These are phyloP conservation scores for Aspergillaceae sp. DNA, from an alignment of 2,329 filamentous ascomycete genomes.

Conservation along the genomic window DNA sequence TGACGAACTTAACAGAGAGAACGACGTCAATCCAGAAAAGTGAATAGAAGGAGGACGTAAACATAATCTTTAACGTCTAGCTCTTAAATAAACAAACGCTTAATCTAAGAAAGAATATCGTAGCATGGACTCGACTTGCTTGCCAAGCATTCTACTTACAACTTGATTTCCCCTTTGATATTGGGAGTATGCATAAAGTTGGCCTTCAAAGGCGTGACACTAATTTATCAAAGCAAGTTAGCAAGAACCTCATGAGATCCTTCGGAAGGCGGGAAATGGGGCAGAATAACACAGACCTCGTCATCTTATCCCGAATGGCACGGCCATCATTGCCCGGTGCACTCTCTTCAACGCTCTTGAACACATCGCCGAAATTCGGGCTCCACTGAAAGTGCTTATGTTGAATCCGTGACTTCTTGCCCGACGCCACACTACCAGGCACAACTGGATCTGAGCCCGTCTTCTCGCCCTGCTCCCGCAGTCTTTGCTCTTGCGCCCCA, in stretches of 20 bases:
- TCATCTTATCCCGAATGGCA: slow-evolving; percentile 78
- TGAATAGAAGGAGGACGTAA: slow-evolving; percentile 6
- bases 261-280: neutral
- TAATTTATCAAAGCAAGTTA: slow-evolving; percentile 30
- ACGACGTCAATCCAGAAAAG: slow-evolving; percentile 6
- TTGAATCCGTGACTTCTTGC: slow-evolving; percentile 44
- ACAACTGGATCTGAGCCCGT: slow-evolving; percentile 18
- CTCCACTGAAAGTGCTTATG: slow-evolving; percentile 95
- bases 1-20: slow-evolving; percentile 3
- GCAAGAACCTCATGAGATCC: neutral
- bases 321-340: slow-evolving; percentile 83
- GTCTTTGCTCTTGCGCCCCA: slow-evolving; percentile 62
- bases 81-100: neutral
- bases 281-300: slow-evolving; percentile 51
- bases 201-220: slow-evolving; percentile 80
- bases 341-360: slow-evolving; percentile 72
- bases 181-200: slow-evolving; percentile 77
- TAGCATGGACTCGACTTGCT: slow-evolving; percentile 13
- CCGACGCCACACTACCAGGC: slow-evolving; percentile 14
- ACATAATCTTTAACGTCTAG: slow-evolving; percentile 5
- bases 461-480: slow-evolving; percentile 56
- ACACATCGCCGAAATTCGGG: slow-evolving; percentile 77
- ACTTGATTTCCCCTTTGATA: slow-evolving; percentile 63
- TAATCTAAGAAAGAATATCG: slow-evolving; percentile 5
- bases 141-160: slow-evolving; percentile 56